Base-by-base conservation (phyloP, 768 basidiomycete genomes). In the Russula sp. region DNA sequence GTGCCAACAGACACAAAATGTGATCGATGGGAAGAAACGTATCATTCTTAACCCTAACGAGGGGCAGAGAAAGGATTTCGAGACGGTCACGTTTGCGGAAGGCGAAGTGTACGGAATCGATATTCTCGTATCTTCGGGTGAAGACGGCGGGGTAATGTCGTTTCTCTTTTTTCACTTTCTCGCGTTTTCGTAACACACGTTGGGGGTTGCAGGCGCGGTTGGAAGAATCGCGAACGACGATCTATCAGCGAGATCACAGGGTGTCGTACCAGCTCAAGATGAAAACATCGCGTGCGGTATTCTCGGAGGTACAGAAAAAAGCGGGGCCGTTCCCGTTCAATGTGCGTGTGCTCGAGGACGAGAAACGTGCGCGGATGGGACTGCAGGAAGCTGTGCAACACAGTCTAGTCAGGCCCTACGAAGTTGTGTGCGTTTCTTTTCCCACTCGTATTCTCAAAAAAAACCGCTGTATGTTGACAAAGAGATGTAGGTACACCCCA, bases 311-410 rank as follows among this genome's bases (percentile, higher is more conserved):
- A 70, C 91, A 95, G 77, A 95, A 94, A 81, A 98, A 98, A 76
- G 92, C 97, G 47, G 96, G 96, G 31, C 82, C 93, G 5, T 98
- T 99, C 85, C 96, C 97, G 39, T 98, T 99, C 82, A 98, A 95
- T 70, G 83, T 99, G 66, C 91, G 97, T 65, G 81, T 82, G 51
- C 82, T 98, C 62, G 96, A 96, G 67, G 96, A 98, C 71, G 96
- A 98, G 82, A 95, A 95, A 77, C 85, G 92, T 57, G 88, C 93
- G 32, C 87, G 96, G 42, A 88, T 98, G 82, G 97, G 96, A 68
- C 82, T 98, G 39, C 88, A 91, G 73, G 97, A 98, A 77, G 95
- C 96, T 53, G 93, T 95, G 42, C 89, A 95, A 73, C 97, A 99
- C 74, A 85, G 85, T 70, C 82, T 98, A 51, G 85, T 98, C 66